phyloP scores from a whole-genome alignment of 345 rosid genomes.

The Populus ilicifolia region DNA sequence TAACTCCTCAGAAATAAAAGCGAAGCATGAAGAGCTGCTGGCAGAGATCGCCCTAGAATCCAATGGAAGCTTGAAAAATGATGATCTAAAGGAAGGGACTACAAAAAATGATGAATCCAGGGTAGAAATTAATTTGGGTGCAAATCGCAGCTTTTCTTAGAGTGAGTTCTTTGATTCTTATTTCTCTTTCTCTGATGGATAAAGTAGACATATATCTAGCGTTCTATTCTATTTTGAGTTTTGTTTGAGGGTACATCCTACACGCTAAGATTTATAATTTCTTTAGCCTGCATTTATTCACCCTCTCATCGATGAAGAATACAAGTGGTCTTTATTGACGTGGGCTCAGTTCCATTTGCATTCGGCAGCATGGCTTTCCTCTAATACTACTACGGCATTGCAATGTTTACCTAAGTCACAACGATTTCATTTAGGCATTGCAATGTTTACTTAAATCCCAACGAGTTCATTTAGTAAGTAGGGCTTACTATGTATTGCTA shows the following conservation, averaged over 20 bases:
- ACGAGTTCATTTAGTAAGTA: not conserved
- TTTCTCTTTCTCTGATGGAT: not conserved
- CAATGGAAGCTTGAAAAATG: conserved; percentile 35
- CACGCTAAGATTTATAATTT: not conserved
- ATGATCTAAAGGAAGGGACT: conserved; percentile 9
- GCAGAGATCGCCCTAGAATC: conserved; percentile 40
- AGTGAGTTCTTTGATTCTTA: conserved; percentile 29
- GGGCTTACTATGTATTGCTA: not conserved
- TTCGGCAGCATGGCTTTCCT: too few relatives aligned
- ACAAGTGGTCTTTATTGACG: not conserved
- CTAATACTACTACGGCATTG: not conserved
- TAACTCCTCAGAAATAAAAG: conserved; percentile 47
- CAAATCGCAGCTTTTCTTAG: conserved; percentile 45
- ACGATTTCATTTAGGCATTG: not conserved
- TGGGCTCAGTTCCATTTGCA: not conserved
- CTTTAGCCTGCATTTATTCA: not conserved
- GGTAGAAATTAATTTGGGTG: conserved; percentile 45
- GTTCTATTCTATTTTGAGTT: not conserved
- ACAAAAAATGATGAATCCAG: conserved; percentile 32
- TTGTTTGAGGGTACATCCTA: not conserved
- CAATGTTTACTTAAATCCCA: not conserved
- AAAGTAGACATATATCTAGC: not conserved
- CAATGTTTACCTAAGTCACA: not conserved
- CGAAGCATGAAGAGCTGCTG: conserved; percentile 49
- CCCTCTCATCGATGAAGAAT: not conserved